Conservation (phyloP, 352 stramenopile species). For the Pythium phragmitis region DNA sequence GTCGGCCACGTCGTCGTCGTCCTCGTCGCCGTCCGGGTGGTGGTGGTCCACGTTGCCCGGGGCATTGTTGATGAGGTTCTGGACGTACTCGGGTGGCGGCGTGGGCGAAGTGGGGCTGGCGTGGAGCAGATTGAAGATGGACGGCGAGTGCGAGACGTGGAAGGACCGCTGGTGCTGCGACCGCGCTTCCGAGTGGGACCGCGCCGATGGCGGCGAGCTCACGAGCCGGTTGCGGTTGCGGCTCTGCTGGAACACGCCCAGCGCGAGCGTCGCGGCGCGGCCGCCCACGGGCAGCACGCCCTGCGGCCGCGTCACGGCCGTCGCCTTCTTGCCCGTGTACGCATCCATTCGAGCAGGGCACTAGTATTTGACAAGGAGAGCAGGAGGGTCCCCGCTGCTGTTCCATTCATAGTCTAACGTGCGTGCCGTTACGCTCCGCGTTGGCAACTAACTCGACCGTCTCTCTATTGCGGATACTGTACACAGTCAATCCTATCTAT, state of each 20-base stretch:
- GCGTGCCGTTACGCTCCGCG: too few relatives aligned
- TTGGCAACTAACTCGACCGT: too few relatives aligned
- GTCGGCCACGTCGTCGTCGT: conserved; percentile 31
- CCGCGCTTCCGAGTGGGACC: too few relatives aligned
- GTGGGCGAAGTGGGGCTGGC: not conserved
- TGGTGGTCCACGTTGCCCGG: conserved; percentile 31
- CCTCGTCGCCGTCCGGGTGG: conserved; percentile 30
- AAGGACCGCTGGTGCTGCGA: not conserved
- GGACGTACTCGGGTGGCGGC: conserved; percentile 29
- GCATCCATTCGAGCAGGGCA: not conserved
- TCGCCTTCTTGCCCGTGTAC: conserved; percentile 14
- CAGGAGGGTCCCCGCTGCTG: not conserved
- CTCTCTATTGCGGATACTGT: not conserved
- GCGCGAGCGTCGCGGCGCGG: conserved; percentile 34
- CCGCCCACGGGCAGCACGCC: conserved; percentile 18
- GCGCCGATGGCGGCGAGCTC: not conserved
- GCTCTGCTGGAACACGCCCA: conserved; percentile 39
- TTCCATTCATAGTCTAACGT: too few relatives aligned
- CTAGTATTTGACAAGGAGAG: not conserved
- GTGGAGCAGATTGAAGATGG: conserved; percentile 5
- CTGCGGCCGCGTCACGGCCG: conserved; percentile 19
- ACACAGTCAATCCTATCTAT: conserved; percentile 3
- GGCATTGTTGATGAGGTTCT: conserved; percentile 46
- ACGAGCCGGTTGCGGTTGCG: conserved; percentile 22
- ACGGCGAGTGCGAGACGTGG: conserved; percentile 7